phyloP scores from a whole-genome alignment of 306 rosid species.

The Prunus fruticosa region DNA sequence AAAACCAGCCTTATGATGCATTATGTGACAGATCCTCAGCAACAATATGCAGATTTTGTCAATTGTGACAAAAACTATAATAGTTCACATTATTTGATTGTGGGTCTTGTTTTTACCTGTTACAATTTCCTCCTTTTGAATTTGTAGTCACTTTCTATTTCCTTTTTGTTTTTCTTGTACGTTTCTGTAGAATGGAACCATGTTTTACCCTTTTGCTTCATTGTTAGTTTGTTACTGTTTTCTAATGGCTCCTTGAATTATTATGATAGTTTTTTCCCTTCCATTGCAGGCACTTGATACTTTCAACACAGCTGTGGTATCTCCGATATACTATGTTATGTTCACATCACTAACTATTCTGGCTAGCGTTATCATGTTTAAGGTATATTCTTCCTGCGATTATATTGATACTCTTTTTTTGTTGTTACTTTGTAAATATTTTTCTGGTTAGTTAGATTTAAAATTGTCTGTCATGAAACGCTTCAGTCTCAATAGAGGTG shows the following conservation, averaged over 20 bases:
- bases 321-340: conserved; percentile 97
- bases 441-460: neutral
- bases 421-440: neutral
- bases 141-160: neutral
- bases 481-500: neutral
- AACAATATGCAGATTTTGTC: neutral
- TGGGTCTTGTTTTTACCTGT: neutral
- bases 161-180: neutral
- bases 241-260: conserved; percentile 11
- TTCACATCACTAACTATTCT: conserved; percentile 95
- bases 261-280: conserved; percentile 13
- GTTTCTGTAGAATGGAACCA: neutral
- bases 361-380: conserved; percentile 98
- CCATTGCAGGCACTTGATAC: conserved; percentile 92
- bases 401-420: neutral
- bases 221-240: conserved; percentile 17
- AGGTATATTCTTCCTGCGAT: conserved; percentile 49
- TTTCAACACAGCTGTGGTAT: conserved; percentile 98
- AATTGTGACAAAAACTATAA: neutral
- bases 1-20: neutral
- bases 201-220: neutral
- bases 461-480: neutral
- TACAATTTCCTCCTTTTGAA: no score
- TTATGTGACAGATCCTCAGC: neutral
- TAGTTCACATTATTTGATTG: neutral